Conservation (phyloP, 83 land plant genomes). For the Picea engelmannii region DNA sequence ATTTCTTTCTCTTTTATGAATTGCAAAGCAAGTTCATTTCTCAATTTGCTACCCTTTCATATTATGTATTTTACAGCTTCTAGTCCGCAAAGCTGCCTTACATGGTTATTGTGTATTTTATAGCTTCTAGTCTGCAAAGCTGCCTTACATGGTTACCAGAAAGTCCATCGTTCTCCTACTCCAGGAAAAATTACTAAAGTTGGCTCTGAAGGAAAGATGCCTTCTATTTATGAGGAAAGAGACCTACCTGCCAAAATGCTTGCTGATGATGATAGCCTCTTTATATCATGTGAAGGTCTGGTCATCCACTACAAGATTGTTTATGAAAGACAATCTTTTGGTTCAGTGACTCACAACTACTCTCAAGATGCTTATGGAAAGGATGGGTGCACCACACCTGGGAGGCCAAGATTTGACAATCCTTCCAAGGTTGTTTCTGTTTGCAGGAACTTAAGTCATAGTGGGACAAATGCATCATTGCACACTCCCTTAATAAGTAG, state of each 20-base stretch:
- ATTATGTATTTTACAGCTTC: constrained; percentile 12
- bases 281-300: constrained; percentile 38
- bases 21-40: not conserved
- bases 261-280: constrained; percentile 43
- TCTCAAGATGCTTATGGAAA: constrained; percentile 14
- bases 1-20: not conserved
- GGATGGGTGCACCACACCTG: constrained; percentile 10
- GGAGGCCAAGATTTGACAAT: constrained; percentile 12
- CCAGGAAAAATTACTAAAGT: constrained; percentile 14
- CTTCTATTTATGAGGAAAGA: constrained; percentile 21
- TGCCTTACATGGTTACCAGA: constrained; percentile 20
- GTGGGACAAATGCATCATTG: not conserved
- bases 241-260: constrained; percentile 42
- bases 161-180: constrained; percentile 17
- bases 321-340: constrained; percentile 15
- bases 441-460: constrained; percentile 14
- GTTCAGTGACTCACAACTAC: not conserved
- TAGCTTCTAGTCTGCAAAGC: constrained; percentile 13
- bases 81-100: constrained; percentile 1
- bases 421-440: constrained; percentile 18
- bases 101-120: constrained; percentile 8
- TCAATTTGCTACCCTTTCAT: not conserved
- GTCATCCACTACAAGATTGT: constrained; percentile 36
- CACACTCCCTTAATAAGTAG: constrained; percentile 15
- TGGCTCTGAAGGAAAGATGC: constrained; percentile 23